Base-by-base conservation (phyloP, 495 filamentous ascomycete genomes). In the Penicillium dipodomyicola region DNA sequence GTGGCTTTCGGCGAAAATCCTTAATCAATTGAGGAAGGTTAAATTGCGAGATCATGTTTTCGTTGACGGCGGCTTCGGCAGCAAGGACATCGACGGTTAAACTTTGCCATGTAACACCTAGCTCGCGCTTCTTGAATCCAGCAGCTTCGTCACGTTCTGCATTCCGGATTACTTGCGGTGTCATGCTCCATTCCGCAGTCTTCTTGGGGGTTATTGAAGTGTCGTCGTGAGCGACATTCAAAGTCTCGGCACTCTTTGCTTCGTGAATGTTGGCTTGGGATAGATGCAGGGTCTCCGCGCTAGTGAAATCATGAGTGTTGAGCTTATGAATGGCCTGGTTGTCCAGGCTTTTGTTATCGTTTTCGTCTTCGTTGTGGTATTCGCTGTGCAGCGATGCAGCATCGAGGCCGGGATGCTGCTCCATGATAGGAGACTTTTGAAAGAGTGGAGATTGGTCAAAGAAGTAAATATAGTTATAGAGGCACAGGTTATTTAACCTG, bases 71-170 rank as follows among this genome's bases (percentile, higher is more conserved):
- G 20, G 77, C 70, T 42, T 80, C 77, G 12, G 75, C 71, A n/a
- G 67, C 66, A 19, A 72, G 61, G 20, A 73, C 75, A 12, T 76
- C 65, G 15, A 78, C 75, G 1, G 55, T 71, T 8, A 78, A 64
- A 49, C 80, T 65, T 37, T 71, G 71, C 80, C 80, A 85, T 29
- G 80, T 84, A 23, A 85, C 72, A 42, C 82, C 82, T 2, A 85
- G 70, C 43, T 78, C 71, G 5, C 77, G 72, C 2, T 54, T 55
- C 33, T 76, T 78, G 49, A 79, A 67, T 2, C 76, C 72, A 2
- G 76, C 77, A 14, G 69, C 72, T 45, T 70, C 61, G 5, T 77
- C 77, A 4, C 76, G 77, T 12, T 76, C 64, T 10, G 71, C 60
- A 22, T 73, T 63, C 5, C 59, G 65, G 40, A 71, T 67, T 37